Evolutionary conservation across 179 eudicot genomes (phyloP).

Genomic region (Beta macrorhiza): DNA sequence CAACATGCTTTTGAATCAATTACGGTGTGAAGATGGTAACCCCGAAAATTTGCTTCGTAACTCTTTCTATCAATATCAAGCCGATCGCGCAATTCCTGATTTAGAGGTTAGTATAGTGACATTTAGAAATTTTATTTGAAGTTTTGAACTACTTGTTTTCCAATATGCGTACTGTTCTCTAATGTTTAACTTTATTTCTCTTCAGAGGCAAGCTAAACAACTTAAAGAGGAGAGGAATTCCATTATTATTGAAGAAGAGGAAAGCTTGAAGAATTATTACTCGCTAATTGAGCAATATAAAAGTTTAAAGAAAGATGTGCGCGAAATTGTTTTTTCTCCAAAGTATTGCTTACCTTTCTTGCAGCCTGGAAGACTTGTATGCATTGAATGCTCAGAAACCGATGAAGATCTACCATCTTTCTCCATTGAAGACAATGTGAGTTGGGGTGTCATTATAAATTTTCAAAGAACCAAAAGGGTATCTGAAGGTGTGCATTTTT

Average conservation of each 20-base stretch:
- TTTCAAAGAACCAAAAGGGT: conserved; percentile 68
- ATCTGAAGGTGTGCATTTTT: conserved; percentile 56
- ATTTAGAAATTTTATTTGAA: background rate
- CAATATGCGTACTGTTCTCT: background rate
- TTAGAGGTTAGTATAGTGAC: conserved; percentile 59
- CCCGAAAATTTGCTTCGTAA: conserved; percentile 96
- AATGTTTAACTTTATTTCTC: conserved; percentile 18
- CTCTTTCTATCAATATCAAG: conserved; percentile 92
- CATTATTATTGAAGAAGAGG: conserved; percentile 79
- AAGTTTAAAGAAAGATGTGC: conserved; percentile 71
- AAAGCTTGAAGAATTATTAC: conserved; percentile 75
- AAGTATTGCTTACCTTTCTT: conserved; percentile 86
- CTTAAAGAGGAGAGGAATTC: conserved; percentile 82
- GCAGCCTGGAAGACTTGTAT: conserved; percentile 95
- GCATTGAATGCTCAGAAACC: conserved; percentile 51
- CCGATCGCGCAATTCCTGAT: conserved; percentile 87
- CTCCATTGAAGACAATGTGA: conserved; percentile 60
- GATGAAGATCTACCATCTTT: conserved; percentile 53
- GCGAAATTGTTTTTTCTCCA: conserved; percentile 62
- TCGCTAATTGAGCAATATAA: conserved; percentile 73
- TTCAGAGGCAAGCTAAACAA: conserved; percentile 73
- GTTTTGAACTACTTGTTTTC: background rate
- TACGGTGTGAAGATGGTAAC: conserved; percentile 89
- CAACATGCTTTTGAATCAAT: conserved; percentile 95
- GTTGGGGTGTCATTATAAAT: conserved; percentile 94